Evolutionary conservation across 495 filamentous ascomycete species (phyloP).

Genomic region (Neurospora sp.): DNA sequence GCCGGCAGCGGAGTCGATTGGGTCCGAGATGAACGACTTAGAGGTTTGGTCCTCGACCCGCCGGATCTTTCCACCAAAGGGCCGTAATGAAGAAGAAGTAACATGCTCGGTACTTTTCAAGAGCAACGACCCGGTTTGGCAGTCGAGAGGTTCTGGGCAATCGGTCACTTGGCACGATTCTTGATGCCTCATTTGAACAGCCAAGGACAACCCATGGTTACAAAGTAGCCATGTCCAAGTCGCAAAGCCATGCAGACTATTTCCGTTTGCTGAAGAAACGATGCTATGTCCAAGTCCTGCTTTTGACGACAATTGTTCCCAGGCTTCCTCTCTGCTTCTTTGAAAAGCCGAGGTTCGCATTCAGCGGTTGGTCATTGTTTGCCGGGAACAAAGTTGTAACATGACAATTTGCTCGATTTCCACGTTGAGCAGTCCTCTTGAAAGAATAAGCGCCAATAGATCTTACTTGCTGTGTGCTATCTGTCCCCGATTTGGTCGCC

Average conservation of each 20-base stretch:
- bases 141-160: not conserved
- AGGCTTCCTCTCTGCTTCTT: not conserved
- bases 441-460: not conserved
- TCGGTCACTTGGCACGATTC: not conserved
- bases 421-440: not conserved
- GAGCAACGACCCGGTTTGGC: not conserved
- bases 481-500: not conserved
- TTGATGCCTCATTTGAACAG: not conserved
- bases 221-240: not conserved
- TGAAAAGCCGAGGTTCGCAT: not conserved
- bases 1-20: constrained; percentile 81
- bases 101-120: not conserved
- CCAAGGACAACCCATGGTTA: not conserved
- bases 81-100: not conserved
- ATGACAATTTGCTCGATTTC: not conserved
- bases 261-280: not conserved
- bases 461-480: not conserved
- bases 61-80: constrained; percentile 34
- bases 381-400: not conserved
- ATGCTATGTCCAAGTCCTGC: not conserved
- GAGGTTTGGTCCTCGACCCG: constrained; percentile 63
- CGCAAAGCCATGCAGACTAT: not conserved
- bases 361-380: not conserved
- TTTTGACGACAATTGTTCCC: not conserved
- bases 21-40: constrained; percentile 58